Evolutionary conservation across 75 land plant genomes (phyloP).

Genomic region (Selaginella tamariscina): DNA sequence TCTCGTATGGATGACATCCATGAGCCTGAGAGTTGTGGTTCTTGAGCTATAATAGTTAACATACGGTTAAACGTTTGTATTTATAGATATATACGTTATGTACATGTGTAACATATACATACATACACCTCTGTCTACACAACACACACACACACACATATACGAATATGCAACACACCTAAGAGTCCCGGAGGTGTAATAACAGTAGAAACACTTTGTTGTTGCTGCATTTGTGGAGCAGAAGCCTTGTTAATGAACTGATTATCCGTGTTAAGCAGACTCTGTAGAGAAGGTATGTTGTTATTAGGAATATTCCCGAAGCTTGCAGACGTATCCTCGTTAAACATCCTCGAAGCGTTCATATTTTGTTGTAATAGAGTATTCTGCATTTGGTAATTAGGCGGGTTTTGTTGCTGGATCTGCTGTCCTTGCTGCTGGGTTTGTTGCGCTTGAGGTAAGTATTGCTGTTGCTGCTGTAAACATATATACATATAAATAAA

Average conservation of each 20-base stretch:
- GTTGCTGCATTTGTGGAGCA: background rate
- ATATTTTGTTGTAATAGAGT: slow-evolving; percentile 16
- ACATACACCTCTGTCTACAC: too few species aligned
- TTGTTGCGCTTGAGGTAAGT: background rate
- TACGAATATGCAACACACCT: too few species aligned
- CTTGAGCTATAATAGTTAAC: too few species aligned
- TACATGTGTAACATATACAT: too few species aligned
- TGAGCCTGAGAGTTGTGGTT: background rate
- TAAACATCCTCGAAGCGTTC: background rate
- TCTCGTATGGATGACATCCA: background rate
- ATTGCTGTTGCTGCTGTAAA: background rate
- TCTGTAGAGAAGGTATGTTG: background rate
- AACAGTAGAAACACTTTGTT: too few species aligned
- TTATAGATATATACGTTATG: too few species aligned
- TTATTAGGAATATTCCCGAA: background rate
- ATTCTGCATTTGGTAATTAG: slow-evolving; percentile 27
- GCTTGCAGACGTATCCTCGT: background rate
- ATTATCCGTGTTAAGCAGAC: background rate
- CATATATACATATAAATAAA: too few species aligned
- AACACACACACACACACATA: too few species aligned
- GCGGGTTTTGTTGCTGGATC: slow-evolving; percentile 16
- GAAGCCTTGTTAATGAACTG: background rate
- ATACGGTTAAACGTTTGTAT: too few species aligned
- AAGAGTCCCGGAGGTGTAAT: background rate
- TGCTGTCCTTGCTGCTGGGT: background rate